Percentiles rank a stretch among this genome's conserved stretches.
These are phyloP conservation scores for Helichrysum umbraculigerum DNA, from an alignment of 129 eudicot species.

Conservation along the genomic window DNA sequence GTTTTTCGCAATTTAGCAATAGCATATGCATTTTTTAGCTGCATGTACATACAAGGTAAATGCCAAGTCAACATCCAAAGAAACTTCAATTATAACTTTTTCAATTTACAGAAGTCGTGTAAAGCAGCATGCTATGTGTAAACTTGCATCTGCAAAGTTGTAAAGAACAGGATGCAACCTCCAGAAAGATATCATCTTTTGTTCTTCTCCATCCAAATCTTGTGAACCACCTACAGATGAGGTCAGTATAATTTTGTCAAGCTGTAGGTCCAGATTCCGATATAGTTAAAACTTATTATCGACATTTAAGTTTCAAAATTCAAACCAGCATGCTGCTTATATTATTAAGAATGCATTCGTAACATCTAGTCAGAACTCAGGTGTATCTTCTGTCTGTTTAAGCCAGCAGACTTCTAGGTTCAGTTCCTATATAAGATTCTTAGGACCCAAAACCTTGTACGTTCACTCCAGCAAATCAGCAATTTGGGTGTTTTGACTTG, in stretches of 20 bases:
- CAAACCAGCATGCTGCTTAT: conserved; percentile 19
- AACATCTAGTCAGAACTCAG: conserved; percentile 15
- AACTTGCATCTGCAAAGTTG: conserved; percentile 7
- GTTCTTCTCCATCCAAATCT: conserved; percentile 91
- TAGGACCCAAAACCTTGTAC: conserved; percentile 16
- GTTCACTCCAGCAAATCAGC: conserved; percentile 18
- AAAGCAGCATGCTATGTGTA: conserved; percentile 4
- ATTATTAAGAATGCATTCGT: conserved; percentile 7
- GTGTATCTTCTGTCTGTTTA: conserved; percentile 9
- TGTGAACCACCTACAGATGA: conserved; percentile 75
- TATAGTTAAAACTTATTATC: background rate
- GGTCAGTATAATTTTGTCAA: conserved; percentile 12
- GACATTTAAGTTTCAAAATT: background rate
- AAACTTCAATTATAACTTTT: background rate
- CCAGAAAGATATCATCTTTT: conserved; percentile 75
- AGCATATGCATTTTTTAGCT: conserved; percentile 93
- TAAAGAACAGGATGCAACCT: conserved; percentile 51
- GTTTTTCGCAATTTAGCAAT: conserved; percentile 69
- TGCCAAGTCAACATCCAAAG: conserved; percentile 15
- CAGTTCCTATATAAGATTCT: conserved; percentile 13
- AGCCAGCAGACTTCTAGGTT: background rate
- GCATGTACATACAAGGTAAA: conserved; percentile 34
- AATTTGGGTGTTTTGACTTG: conserved; percentile 20
- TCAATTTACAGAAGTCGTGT: background rate
- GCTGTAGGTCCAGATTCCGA: background rate